Evolutionary conservation across 192 early-diverging fungal genomes (phyloP), one percentile per base, ranked within the genome.

Genomic region (Coemansia sp.): DNA sequence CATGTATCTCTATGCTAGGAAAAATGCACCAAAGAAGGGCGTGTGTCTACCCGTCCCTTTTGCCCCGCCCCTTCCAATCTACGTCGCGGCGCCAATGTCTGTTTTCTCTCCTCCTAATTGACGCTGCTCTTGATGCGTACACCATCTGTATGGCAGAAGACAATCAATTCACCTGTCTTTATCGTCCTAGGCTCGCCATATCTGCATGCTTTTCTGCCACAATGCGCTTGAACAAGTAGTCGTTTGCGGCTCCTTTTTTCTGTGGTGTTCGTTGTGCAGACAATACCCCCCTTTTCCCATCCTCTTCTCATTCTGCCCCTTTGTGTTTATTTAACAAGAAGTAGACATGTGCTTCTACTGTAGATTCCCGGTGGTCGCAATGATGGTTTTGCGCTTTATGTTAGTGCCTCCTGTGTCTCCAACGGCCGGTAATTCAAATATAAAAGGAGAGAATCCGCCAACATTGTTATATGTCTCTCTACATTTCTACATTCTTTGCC

Each of bases 301-400:
- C 44, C 44, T 45, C 11, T 26, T 54, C 9, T 54, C 21, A 9
- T 15, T 3, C 3, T 23, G 7, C 0, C 26, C 26, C 52, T 11
- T 23, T 26, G 32, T 32, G 32, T 2, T 32, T 32, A 32, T 26
- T 12, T 23, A 23, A 23, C 52, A 23, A 59, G 39, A 59, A 59
- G 57, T 23, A 40, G 57, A 23, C 39, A 41, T 59, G 38, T 16
- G 52, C 38, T 41, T 38, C 13, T 9, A 23, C 57, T 59, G 52
- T 54, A 59, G 12, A 41, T 59, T 59, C 57, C n/a, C 39, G 39
- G 39, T 59, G n/a, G 38, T 38, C n/a, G 57, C 57, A 53, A 53
- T 12, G 52, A 53, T 21, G 1, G 15, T 53, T 9, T 18, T 18
- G 16, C n/a, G 52, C 52, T 8, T n/a, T 53, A 21, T 23, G 52